Conservation (phyloP, 495 filamentous ascomycete genomes). For the Podospora didyma region DNA sequence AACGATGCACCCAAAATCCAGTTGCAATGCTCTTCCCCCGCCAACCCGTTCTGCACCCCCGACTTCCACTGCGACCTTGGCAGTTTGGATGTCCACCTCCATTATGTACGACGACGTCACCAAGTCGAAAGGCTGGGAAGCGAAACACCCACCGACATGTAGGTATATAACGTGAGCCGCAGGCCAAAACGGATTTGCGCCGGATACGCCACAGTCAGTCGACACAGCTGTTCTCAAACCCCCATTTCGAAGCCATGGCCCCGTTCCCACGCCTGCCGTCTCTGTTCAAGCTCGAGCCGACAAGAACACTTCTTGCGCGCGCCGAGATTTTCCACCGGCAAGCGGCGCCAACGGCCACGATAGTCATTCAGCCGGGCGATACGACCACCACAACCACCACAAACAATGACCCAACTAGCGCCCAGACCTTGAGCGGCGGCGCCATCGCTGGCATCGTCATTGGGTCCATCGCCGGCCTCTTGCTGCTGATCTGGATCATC, state of each 20-base stretch:
- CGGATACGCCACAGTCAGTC: too few relatives aligned
- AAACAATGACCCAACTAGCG: conserved; percentile 7
- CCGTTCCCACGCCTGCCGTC: not conserved
- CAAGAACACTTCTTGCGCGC: not conserved
- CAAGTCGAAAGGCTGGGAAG: not conserved
- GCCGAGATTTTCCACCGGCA: not conserved
- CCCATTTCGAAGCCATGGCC: too few relatives aligned
- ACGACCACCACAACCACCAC: conserved; percentile 4
- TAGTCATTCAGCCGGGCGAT: conserved; percentile 6
- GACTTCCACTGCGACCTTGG: too few relatives aligned
- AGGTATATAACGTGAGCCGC: not conserved
- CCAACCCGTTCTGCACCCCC: too few relatives aligned
- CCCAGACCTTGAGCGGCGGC: conserved; percentile 45
- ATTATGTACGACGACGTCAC: not conserved
- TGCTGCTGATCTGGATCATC: conserved; percentile 52
- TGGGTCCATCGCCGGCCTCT: conserved; percentile 52
- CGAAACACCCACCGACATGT: not conserved
- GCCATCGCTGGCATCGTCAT: conserved; percentile 60
- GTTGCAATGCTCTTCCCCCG: too few relatives aligned
- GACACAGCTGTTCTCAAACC: too few relatives aligned
- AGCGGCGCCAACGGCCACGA: not conserved
- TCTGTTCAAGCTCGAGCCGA: not conserved
- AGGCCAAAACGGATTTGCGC: too few relatives aligned
- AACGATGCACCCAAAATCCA: too few relatives aligned
- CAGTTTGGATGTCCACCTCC: too few relatives aligned